These are phyloP conservation scores for Pseudocercospora ulei DNA, from an alignment of 2,329 filamentous ascomycete genomes.

Conservation along the genomic window DNA sequence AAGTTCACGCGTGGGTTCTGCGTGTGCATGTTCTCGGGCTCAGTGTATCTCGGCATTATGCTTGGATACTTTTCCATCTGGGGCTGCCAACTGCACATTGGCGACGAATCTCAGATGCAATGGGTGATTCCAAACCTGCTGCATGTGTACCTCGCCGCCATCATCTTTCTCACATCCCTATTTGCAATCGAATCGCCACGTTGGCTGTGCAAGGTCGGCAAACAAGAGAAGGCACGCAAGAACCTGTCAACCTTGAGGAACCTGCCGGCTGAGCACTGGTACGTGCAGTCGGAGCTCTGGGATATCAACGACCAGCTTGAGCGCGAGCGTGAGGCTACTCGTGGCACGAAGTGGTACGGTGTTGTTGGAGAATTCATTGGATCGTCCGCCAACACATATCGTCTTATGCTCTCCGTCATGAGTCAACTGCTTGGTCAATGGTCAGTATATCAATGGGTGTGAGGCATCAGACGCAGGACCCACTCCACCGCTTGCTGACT, in stretches of 20 bases:
- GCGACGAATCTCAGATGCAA: slow-evolving; percentile 34
- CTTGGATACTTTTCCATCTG: slow-evolving; percentile 64
- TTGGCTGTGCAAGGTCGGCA: slow-evolving; percentile 32
- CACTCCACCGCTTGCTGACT: no score
- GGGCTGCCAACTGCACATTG: slow-evolving; percentile 46
- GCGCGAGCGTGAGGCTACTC: slow-evolving; percentile 61
- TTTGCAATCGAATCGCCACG: slow-evolving; percentile 31
- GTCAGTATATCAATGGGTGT: slow-evolving; percentile 45
- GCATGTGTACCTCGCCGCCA: slow-evolving; percentile 65
- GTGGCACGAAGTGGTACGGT: slow-evolving; percentile 55
- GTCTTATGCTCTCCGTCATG: slow-evolving; percentile 58
- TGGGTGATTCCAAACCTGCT: slow-evolving; percentile 62
- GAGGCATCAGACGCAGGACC: no score
- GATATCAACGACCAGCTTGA: slow-evolving; percentile 57
- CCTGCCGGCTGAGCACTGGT: slow-evolving; percentile 29
- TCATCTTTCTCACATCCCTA: slow-evolving; percentile 59
- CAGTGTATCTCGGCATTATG: slow-evolving; percentile 66
- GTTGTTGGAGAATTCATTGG: slow-evolving; percentile 60
- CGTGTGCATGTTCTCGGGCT: slow-evolving; percentile 59
- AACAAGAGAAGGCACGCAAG: slow-evolving; percentile 27
- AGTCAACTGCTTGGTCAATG: slow-evolving; percentile 65
- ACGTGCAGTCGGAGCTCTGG: slow-evolving; percentile 46
- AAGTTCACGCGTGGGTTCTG: slow-evolving; percentile 49
- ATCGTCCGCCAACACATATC: slow-evolving; percentile 60
- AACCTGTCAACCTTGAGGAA: slow-evolving; percentile 30